Conservation (phyloP, 2,329 filamentous ascomycete species). For the Fusarium neocosmosporiellum region DNA sequence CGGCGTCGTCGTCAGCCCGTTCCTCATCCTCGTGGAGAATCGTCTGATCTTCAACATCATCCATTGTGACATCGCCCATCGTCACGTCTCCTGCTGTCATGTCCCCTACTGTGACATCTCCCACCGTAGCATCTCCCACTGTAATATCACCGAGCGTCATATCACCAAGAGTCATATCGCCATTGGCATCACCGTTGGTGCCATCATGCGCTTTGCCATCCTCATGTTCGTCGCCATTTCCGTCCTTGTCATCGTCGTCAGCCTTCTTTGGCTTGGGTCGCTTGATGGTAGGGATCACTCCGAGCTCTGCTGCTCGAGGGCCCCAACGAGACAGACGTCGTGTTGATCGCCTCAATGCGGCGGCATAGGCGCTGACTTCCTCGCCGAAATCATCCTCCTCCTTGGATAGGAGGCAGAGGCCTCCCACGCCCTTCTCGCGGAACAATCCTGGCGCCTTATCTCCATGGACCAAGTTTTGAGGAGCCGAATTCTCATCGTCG, state of each 20-base stretch:
- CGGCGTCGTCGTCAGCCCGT: constrained; percentile 60
- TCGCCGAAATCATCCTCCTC: constrained; percentile 83
- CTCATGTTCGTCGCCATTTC: constrained; percentile 43
- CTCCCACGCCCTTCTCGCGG: constrained; percentile 70
- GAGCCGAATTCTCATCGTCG: constrained; percentile 65
- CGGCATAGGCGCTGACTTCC: constrained; percentile 74
- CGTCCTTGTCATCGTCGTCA: constrained; percentile 39
- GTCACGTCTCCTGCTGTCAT: constrained; percentile 40
- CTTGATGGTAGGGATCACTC: constrained; percentile 62
- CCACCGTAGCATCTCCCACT: constrained; percentile 64
- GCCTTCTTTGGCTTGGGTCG: constrained; percentile 45
- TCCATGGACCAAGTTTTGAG: constrained; percentile 46
- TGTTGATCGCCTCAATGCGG: constrained; percentile 71
- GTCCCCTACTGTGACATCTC: constrained; percentile 47
- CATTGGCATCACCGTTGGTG: constrained; percentile 42
- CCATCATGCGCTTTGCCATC: constrained; percentile 44
- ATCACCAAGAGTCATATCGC: constrained; percentile 42
- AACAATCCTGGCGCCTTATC: constrained; percentile 54
- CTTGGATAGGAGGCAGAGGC: constrained; percentile 68
- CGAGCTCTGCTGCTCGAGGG: constrained; percentile 56
- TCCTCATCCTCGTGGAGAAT: constrained; percentile 54
- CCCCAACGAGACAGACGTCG: constrained; percentile 78
- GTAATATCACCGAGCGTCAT: constrained; percentile 46
- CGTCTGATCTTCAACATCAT: constrained; percentile 64
- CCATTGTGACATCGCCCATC: constrained; percentile 58